Evolutionary conservation across 805 yeast genomes (phyloP).

Genomic region (Kodamaea nitidulidarum): DNA sequence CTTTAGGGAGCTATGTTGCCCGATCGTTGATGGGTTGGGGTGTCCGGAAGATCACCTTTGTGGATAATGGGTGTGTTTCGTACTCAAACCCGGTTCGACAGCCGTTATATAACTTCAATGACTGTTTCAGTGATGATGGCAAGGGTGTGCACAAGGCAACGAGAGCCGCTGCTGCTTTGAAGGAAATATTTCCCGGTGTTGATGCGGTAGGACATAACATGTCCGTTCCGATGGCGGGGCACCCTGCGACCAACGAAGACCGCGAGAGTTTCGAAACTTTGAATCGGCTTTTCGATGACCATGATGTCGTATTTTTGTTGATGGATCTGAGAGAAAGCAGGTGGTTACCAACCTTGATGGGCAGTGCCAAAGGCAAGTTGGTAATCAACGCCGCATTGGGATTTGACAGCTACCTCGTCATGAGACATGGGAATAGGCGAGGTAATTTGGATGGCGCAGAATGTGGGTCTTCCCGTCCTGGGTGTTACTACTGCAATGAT

Average conservation of each 20-base stretch:
- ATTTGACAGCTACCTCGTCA: slow-evolving; percentile 86
- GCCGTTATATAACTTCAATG: slow-evolving; percentile 77
- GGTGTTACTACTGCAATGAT: slow-evolving; percentile 95
- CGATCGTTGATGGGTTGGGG: slow-evolving; percentile 95
- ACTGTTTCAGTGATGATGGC: slow-evolving; percentile 62
- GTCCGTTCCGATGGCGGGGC: slow-evolving; percentile 96
- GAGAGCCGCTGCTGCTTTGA: slow-evolving; percentile 70
- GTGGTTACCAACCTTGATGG: slow-evolving; percentile 93
- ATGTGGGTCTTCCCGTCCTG: slow-evolving; percentile 37
- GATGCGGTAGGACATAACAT: slow-evolving; percentile 56
- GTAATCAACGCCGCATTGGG: slow-evolving; percentile 94
- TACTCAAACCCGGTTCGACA: slow-evolving; percentile 95
- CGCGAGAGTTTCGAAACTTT: slow-evolving; percentile 49
- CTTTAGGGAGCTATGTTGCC: slow-evolving; percentile 88
- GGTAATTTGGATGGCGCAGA: not conserved
- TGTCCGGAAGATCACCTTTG: slow-evolving; percentile 75
- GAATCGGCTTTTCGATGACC: slow-evolving; percentile 50
- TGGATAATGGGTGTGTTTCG: slow-evolving; percentile 85
- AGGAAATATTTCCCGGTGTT: slow-evolving; percentile 75
- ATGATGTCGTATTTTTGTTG: slow-evolving; percentile 74
- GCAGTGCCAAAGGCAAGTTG: slow-evolving; percentile 59
- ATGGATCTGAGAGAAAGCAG: slow-evolving; percentile 96
- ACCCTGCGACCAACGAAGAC: slow-evolving; percentile 66
- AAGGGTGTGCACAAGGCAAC: slow-evolving; percentile 70
- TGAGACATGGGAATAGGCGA: slow-evolving; percentile 74